Evolutionary conservation across 495 filamentous ascomycete species (phyloP).

Genomic region (Neurospora sp.): DNA sequence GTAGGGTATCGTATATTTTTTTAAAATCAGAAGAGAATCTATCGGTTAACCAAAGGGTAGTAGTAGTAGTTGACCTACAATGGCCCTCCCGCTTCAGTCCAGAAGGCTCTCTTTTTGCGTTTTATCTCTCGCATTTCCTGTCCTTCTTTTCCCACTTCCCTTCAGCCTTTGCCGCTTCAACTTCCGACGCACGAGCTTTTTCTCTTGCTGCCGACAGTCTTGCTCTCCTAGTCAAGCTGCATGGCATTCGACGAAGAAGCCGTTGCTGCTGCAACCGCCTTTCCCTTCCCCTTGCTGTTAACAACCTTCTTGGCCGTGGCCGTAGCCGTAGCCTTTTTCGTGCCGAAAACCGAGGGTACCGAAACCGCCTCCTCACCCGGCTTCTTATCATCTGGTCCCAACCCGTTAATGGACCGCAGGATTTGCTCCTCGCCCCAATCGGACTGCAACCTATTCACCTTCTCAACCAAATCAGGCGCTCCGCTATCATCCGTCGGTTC

Average conservation of each 20-base stretch:
- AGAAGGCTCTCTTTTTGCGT: not conserved
- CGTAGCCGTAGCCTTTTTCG: not conserved
- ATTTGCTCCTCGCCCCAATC: slow-evolving; percentile 32
- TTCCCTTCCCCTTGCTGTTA: slow-evolving; percentile 17
- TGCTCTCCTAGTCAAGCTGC: slow-evolving; percentile 3
- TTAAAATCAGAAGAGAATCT: not conserved
- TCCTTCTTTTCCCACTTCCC: not conserved
- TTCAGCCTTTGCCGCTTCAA: not conserved
- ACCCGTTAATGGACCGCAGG: slow-evolving; percentile 27
- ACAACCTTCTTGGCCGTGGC: not conserved
- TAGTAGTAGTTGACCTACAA: not conserved
- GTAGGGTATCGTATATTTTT: not conserved
- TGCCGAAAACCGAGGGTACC: not conserved
- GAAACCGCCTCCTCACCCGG: slow-evolving; percentile 15
- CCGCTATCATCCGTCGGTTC: slow-evolving; percentile 10
- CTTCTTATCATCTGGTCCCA: slow-evolving; percentile 18
- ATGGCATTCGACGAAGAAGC: slow-evolving; percentile 6
- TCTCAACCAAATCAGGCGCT: slow-evolving; percentile 15
- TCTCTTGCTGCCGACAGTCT: not conserved
- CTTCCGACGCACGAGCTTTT: not conserved
- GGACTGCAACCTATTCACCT: slow-evolving; percentile 19
- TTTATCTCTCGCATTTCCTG: not conserved
- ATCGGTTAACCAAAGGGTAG: not conserved
- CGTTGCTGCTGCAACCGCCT: slow-evolving; percentile 3
- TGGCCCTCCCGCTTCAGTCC: not conserved